phyloP scores from a whole-genome alignment of 352 stramenopile genomes.

The Pythium dissotocum region DNA sequence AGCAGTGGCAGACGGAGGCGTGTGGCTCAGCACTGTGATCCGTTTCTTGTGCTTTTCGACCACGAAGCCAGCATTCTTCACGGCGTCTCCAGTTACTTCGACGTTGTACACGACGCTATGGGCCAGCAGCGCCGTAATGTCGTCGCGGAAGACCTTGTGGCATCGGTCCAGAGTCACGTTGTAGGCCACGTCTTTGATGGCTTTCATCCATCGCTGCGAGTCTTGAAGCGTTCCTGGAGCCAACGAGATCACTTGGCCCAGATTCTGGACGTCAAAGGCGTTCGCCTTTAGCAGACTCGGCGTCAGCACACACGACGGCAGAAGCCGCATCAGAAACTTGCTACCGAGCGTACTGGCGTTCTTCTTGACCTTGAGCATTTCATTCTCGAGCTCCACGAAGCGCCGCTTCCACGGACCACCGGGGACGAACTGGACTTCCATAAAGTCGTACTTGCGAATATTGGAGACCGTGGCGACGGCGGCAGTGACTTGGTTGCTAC shows the following conservation, averaged over 20 bases:
- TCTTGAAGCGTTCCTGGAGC: constrained; percentile 42
- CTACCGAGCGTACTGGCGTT: constrained; percentile 56
- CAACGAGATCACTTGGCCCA: constrained; percentile 49
- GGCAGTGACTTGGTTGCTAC: constrained; percentile 10
- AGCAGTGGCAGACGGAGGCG: constrained; percentile 6
- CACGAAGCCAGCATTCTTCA: constrained; percentile 37
- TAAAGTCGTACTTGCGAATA: constrained; percentile 51
- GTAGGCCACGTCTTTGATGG: constrained; percentile 34
- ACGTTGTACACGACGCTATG: constrained; percentile 59
- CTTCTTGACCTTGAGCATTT: constrained; percentile 64
- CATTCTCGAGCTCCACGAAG: constrained; percentile 67
- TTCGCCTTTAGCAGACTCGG: constrained; percentile 54
- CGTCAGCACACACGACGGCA: constrained; percentile 49
- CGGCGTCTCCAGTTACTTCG: constrained; percentile 26
- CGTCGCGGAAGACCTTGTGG: constrained; percentile 52
- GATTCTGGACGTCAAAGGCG: constrained; percentile 51
- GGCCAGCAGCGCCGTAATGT: constrained; percentile 43
- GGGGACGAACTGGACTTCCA: constrained; percentile 54
- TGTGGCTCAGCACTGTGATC: constrained; percentile 61
- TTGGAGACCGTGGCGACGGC: not conserved
- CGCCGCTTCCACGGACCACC: constrained; percentile 52
- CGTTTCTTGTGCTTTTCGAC: constrained; percentile 63
- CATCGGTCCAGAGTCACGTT: constrained; percentile 33
- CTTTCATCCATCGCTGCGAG: constrained; percentile 47
- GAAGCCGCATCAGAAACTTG: constrained; percentile 49